A percentile compares a stretch with the other conserved stretches of the same genome.
Evolutionary conservation across 2,329 filamentous ascomycete genomes (phyloP).

Genomic region (Exophiala viscosa): DNA sequence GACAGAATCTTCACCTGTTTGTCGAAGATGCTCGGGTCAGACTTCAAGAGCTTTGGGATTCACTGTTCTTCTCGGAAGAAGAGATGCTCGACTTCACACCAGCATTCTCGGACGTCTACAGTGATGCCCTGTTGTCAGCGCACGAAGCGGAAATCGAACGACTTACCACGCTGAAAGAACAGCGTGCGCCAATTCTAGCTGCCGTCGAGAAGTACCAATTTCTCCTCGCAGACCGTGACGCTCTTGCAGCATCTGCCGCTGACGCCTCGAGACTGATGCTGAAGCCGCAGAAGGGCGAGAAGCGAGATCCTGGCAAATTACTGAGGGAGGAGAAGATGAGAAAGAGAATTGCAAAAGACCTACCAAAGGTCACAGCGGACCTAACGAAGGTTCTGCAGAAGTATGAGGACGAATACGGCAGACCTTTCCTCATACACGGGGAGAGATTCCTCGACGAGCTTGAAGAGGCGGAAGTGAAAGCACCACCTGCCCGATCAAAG

Average conservation of each 20-base stretch:
- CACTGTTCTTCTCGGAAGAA: conserved; percentile 90
- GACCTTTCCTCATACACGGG: conserved; percentile 88
- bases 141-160: conserved; percentile 88
- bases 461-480: conserved; percentile 59
- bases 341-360: conserved; percentile 91
- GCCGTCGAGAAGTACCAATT: conserved; percentile 79
- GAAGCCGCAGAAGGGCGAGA: conserved; percentile 88
- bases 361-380: conserved; percentile 87
- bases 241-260: conserved; percentile 84
- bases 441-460: conserved; percentile 85
- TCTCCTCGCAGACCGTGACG: conserved; percentile 79
- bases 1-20: conserved; percentile 91
- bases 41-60: conserved; percentile 92
- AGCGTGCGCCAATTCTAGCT: conserved; percentile 77
- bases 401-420: conserved; percentile 92
- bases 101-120: conserved; percentile 95
- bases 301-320: conserved; percentile 88
- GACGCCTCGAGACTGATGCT: conserved; percentile 91
- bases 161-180: conserved; percentile 76
- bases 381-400: conserved; percentile 73
- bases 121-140: conserved; percentile 87
- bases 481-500: conserved; percentile 65
- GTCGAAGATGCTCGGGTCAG: conserved; percentile 89
- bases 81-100: conserved; percentile 98
- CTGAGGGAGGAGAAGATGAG: conserved; percentile 97